Percentiles rank a stretch among this genome's conserved stretches.
Conservation (phyloP, 495 filamentous ascomycete species). For the Pyrenopolyporus hunteri region DNA sequence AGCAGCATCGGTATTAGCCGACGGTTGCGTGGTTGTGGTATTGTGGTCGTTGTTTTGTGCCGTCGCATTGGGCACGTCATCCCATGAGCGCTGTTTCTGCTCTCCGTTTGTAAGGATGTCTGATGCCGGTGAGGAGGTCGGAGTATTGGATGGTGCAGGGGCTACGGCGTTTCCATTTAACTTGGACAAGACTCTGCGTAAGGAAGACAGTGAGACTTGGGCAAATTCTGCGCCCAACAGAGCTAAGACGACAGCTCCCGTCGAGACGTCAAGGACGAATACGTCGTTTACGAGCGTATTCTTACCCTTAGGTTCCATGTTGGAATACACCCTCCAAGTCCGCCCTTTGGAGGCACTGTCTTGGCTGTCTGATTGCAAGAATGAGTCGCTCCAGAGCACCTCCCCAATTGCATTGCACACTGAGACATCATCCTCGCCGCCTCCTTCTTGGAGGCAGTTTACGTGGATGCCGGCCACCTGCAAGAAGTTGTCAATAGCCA, state of each 20-base stretch:
- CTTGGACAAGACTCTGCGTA: slow-evolving; percentile 39
- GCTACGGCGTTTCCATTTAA: slow-evolving; percentile 36
- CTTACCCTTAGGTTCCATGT: slow-evolving; percentile 26
- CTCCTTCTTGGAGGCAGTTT: slow-evolving; percentile 37
- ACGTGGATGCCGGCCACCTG: slow-evolving; percentile 51
- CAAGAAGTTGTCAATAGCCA: slow-evolving; percentile 47
- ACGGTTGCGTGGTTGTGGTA: neutral
- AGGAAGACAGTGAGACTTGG: slow-evolving; percentile 35
- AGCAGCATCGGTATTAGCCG: neutral
- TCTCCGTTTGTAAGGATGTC: neutral
- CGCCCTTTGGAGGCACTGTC: neutral
- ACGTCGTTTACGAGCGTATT: slow-evolving; percentile 43
- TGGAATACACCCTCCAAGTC: slow-evolving; percentile 37
- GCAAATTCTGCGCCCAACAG: slow-evolving; percentile 44
- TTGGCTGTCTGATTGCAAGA: slow-evolving; percentile 5
- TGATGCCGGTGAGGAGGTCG: neutral
- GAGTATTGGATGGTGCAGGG: neutral
- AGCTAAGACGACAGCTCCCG: slow-evolving; percentile 28
- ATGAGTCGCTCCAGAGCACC: slow-evolving; percentile 16
- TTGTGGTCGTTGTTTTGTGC: neutral
- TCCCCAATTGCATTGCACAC: slow-evolving; percentile 21
- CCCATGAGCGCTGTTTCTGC: no score
- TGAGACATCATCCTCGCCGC: slow-evolving; percentile 14
- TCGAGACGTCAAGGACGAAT: slow-evolving; percentile 41
- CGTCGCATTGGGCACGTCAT: neutral